Conservation (phyloP, 2,329 filamentous ascomycete genomes). For the Trichoderma lentiforme region DNA sequence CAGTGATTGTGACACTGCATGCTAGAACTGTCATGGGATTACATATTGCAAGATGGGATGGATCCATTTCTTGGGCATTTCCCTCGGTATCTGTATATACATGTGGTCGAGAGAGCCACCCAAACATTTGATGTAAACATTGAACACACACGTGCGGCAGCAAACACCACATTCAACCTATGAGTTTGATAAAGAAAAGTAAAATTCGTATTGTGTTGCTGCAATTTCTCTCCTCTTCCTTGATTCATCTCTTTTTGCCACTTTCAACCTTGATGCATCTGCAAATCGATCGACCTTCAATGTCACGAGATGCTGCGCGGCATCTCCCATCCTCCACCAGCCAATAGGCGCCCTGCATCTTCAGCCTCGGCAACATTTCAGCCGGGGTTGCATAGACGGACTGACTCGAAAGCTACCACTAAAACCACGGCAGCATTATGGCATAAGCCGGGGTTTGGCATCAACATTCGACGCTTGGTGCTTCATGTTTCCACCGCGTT, state of each 20-base stretch:
- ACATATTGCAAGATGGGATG: not conserved
- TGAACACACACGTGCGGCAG: not conserved
- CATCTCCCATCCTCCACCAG: not conserved
- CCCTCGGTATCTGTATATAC: not conserved
- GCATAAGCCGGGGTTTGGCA: constrained; percentile 12
- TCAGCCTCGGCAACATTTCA: constrained; percentile 15
- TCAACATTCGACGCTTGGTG: constrained; percentile 3
- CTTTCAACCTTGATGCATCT: not conserved
- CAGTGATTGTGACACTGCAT: not conserved
- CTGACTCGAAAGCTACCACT: constrained; percentile 11
- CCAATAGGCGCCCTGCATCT: constrained; percentile 9
- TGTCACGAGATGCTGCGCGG: not conserved
- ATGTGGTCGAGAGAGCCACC: not conserved
- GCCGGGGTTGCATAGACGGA: constrained; percentile 7
- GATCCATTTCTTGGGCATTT: not conserved
- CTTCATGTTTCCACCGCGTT: constrained; percentile 6
- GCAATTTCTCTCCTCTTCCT: not conserved
- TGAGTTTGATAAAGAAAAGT: not conserved
- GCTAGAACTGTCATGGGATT: not conserved
- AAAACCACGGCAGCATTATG: not conserved
- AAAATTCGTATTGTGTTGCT: not conserved
- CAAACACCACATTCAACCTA: not conserved
- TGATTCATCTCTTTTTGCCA: not conserved
- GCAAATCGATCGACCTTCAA: not conserved
- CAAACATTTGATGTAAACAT: not conserved